phyloP scores from a whole-genome alignment of 495 filamentous ascomycete species.

The Penicilliopsis zonata region DNA sequence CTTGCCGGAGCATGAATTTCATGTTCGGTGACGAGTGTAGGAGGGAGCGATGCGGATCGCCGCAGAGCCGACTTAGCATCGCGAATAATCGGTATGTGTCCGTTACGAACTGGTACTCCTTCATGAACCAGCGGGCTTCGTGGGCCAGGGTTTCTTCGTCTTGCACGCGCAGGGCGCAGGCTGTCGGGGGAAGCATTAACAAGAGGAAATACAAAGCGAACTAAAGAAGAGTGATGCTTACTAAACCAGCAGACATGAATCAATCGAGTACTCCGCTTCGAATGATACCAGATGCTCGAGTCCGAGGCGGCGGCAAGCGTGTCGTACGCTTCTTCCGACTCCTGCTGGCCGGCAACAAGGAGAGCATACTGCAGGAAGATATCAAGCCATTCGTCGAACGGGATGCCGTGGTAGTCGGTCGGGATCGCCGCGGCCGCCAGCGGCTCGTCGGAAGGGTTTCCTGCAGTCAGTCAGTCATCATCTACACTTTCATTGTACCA shows the following conservation, averaged over 20 bases:
- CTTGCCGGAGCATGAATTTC: constrained; percentile 80
- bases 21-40: constrained; percentile 54
- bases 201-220: neutral
- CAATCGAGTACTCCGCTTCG: constrained; percentile 49
- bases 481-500: too few relatives aligned
- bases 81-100: constrained; percentile 77
- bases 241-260: constrained; percentile 75
- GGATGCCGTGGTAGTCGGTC: constrained; percentile 61
- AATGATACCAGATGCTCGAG: constrained; percentile 67
- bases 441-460: constrained; percentile 13
- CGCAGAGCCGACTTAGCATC: constrained; percentile 52
- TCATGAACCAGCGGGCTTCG: constrained; percentile 72
- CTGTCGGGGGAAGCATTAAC: constrained; percentile 18
- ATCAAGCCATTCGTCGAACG: constrained; percentile 75
- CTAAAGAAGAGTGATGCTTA: constrained; percentile 21
- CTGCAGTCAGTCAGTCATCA: constrained; percentile 7
- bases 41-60: constrained; percentile 29
- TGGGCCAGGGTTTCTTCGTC: constrained; percentile 64
- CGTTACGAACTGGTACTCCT: constrained; percentile 68
- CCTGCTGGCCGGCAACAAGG: constrained; percentile 45
- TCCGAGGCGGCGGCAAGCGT: constrained; percentile 60
- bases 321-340: constrained; percentile 59
- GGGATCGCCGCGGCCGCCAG: constrained; percentile 31
- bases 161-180: constrained; percentile 67
- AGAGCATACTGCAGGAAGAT: constrained; percentile 84